Evolutionary conservation across 2,329 filamentous ascomycete species (phyloP).

Genomic region (Xylaria sp.): DNA sequence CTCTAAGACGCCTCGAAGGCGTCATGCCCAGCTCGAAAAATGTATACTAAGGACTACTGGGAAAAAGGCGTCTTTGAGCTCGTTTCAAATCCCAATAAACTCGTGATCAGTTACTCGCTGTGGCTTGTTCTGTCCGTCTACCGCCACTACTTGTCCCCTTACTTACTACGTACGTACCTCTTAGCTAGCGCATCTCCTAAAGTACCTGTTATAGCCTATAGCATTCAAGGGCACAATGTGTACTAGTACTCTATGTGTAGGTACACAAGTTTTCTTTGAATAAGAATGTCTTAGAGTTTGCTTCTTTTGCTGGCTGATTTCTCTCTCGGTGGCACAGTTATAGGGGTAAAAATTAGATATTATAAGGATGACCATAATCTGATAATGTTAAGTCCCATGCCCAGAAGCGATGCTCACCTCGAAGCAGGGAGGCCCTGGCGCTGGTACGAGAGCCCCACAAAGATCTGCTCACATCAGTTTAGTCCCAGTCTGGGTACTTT

Average conservation of each 20-base stretch:
- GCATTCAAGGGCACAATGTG: background rate
- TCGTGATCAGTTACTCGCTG: conserved; percentile 2
- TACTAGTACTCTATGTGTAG: too few relatives aligned
- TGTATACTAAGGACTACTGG: background rate
- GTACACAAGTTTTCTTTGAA: too few relatives aligned
- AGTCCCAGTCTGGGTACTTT: background rate
- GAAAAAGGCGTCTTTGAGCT: conserved; percentile 17
- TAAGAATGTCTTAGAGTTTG: background rate
- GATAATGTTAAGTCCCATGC: conserved; percentile 20
- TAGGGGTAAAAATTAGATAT: background rate
- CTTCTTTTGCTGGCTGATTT: background rate
- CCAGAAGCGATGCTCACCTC: conserved; percentile 3
- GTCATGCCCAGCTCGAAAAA: conserved; percentile 2
- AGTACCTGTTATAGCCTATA: too few relatives aligned
- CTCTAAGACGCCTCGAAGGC: background rate
- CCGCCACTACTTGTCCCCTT: background rate
- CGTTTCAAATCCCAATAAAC: conserved; percentile 30
- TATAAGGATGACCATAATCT: conserved; percentile 24
- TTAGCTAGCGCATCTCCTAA: background rate
- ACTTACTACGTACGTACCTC: too few relatives aligned
- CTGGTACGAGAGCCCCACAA: conserved; percentile 17
- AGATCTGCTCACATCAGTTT: conserved; percentile 32
- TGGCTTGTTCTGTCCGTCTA: conserved; percentile 17
- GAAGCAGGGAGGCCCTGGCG: conserved; percentile 11
- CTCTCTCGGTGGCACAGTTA: background rate